These are phyloP conservation scores for Trichoderma oligosporum DNA, from an alignment of 2,329 filamentous ascomycete species.

Conservation along the genomic window DNA sequence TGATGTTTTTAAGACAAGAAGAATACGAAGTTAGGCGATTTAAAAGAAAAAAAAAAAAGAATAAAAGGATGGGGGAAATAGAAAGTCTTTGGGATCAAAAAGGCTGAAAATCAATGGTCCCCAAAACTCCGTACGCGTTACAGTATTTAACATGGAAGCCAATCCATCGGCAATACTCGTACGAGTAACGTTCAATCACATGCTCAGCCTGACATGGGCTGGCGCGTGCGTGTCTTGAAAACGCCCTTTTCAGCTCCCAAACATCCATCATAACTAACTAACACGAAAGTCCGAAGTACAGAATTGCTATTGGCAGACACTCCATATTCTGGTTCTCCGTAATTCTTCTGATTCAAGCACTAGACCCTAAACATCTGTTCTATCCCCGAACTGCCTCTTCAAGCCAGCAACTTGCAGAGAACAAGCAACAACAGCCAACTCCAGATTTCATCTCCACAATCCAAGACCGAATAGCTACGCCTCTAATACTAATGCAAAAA, in stretches of 20 bases:
- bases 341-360: too few relatives aligned
- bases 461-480: neutral
- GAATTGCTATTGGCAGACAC: too few relatives aligned
- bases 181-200: too few relatives aligned
- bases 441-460: conserved; percentile 9
- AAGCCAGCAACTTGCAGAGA: too few relatives aligned
- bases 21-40: neutral
- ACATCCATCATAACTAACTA: too few relatives aligned
- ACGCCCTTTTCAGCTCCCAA: neutral
- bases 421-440: neutral
- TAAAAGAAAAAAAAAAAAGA: neutral
- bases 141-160: conserved; percentile 7
- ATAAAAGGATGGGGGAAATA: neutral
- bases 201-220: neutral
- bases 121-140: neutral
- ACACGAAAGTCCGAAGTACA: too few relatives aligned
- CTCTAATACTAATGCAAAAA: neutral
- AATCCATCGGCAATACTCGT: conserved; percentile 13
- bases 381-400: neutral
- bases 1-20: neutral
- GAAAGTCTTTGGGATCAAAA: neutral
- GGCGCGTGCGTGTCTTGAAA: neutral
- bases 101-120: neutral
- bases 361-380: neutral
- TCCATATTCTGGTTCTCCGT: too few relatives aligned